Conservation (phyloP, 2,329 filamentous ascomycete species). For the Colletotrichum gloeosporioides region DNA sequence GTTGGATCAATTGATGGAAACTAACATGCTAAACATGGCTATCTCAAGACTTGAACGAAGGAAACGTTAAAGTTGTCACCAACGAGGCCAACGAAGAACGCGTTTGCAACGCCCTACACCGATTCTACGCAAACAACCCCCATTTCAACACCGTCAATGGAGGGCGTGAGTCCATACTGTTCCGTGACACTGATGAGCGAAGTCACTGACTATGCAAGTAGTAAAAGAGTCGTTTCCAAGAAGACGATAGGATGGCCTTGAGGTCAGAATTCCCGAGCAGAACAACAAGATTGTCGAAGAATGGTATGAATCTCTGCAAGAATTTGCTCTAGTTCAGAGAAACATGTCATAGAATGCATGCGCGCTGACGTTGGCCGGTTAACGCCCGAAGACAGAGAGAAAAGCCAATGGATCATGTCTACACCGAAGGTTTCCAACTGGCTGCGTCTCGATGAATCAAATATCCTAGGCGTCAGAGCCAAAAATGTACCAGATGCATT, state of each 20-base stretch:
- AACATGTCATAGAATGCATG: neutral
- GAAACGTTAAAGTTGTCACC: neutral
- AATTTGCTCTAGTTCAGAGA: neutral
- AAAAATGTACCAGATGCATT: neutral
- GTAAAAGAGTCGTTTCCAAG: neutral
- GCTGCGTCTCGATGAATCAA: neutral
- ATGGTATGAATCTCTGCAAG: neutral
- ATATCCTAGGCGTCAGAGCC: neutral
- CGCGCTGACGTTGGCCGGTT: neutral
- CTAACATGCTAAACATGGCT: neutral
- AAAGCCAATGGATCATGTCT: neutral
- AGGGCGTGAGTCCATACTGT: neutral
- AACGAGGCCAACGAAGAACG: neutral
- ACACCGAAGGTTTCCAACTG: neutral
- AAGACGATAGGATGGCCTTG: neutral
- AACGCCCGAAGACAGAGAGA: neutral
- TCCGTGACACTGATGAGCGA: neutral
- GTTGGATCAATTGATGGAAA: neutral
- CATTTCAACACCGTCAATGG: neutral
- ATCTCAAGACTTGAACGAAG: neutral
- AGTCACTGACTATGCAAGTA: neutral
- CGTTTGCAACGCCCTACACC: neutral
- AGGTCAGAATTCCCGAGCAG: neutral
- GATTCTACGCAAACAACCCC: neutral
- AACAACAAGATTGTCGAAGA: neutral